A percentile compares a stretch with the other conserved stretches of the same genome.
phyloP scores from a whole-genome alignment of 768 basidiomycete species.

The Auricularia sp. region DNA sequence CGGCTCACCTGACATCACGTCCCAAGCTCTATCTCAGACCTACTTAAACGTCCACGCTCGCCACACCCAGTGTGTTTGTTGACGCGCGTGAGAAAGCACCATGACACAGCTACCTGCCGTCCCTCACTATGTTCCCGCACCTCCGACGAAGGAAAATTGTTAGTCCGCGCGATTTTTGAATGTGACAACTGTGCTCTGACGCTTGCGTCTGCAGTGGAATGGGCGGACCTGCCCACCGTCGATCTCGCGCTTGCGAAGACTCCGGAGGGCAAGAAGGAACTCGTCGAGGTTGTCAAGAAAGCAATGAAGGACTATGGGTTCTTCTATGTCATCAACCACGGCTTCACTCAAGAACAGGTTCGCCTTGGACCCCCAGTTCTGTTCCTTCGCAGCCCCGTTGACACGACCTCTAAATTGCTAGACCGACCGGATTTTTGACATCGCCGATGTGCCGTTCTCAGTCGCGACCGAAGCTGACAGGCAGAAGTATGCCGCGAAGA shows the following conservation, averaged over 20 bases:
- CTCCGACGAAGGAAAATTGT: background rate
- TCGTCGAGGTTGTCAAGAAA: background rate
- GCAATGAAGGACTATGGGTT: slow-evolving; percentile 22
- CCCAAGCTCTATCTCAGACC: no score
- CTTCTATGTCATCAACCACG: slow-evolving; percentile 42
- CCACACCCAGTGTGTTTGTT: no score
- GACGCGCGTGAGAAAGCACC: no score
- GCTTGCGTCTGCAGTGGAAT: slow-evolving; percentile 12
- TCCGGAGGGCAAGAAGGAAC: background rate
- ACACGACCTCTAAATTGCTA: slow-evolving; percentile 7
- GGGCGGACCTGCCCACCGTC: slow-evolving; percentile 28
- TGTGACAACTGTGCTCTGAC: background rate
- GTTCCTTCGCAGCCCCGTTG: no score
- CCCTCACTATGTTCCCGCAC: background rate
- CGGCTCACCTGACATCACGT: no score
- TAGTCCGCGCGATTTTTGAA: background rate
- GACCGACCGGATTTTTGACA: slow-evolving; percentile 37
- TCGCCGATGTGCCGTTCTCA: slow-evolving; percentile 35
- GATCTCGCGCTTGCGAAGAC: slow-evolving; percentile 19
- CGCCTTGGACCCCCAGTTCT: background rate
- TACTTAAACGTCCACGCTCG: no score
- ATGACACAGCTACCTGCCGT: no score
- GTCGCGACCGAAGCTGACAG: slow-evolving; percentile 34
- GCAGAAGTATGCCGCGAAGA: slow-evolving; percentile 26
- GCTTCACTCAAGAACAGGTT: slow-evolving; percentile 32